A percentile compares a stretch with the other conserved stretches of the same genome.
Evolutionary conservation across 169 alveolate genomes (phyloP).

Genomic region (Plasmodium gaboni): DNA sequence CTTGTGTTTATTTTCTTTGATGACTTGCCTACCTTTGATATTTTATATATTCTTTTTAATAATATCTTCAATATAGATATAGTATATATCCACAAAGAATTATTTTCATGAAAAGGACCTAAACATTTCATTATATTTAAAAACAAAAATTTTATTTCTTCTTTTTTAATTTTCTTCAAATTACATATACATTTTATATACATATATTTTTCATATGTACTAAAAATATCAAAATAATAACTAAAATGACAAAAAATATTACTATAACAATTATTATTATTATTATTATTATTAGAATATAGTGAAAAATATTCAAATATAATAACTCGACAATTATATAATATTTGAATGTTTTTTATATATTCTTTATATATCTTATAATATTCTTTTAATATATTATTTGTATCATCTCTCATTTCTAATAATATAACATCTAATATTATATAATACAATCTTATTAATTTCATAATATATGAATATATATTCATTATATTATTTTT

Average conservation of each 20-base stretch:
- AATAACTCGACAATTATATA: conserved; percentile 61
- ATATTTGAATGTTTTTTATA: conserved; percentile 28
- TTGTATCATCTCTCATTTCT: conserved; percentile 18
- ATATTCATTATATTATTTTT: conserved; percentile 38
- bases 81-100: conserved; percentile 64
- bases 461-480: conserved; percentile 54
- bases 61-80: conserved; percentile 70
- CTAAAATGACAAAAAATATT: conserved; percentile 69
- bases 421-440: conserved; percentile 33
- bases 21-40: not conserved
- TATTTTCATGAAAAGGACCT: conserved; percentile 39
- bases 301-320: conserved; percentile 62
- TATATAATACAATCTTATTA: conserved; percentile 55
- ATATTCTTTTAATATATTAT: conserved; percentile 23
- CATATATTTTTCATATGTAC: conserved; percentile 75
- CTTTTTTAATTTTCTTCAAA: conserved; percentile 69
- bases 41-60: conserved; percentile 63
- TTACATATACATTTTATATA: conserved; percentile 51
- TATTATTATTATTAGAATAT: conserved; percentile 20
- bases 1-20: too few species aligned
- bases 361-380: conserved; percentile 46
- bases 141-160: conserved; percentile 73
- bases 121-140: conserved; percentile 47
- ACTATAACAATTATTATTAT: conserved; percentile 55
- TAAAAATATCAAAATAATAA: conserved; percentile 36